Percentiles rank a stretch among this genome's conserved stretches.
Conservation (phyloP, 2,329 filamentous ascomycete species). For the Colletotrichum filicis region DNA sequence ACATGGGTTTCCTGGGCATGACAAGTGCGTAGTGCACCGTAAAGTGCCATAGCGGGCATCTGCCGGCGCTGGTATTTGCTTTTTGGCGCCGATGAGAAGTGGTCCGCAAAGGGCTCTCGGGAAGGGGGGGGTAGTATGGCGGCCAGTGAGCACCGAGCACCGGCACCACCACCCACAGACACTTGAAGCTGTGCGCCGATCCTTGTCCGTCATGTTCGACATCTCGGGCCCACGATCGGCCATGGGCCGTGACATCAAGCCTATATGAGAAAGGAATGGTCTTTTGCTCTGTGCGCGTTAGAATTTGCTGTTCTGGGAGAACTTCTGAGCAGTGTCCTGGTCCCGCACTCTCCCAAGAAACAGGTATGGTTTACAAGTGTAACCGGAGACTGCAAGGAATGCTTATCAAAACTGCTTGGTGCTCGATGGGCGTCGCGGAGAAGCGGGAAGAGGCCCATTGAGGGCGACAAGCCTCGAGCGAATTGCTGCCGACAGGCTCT, state of each 20-base stretch:
- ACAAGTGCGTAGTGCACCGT: not conserved
- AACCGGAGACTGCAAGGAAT: not conserved
- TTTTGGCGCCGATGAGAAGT: slow-evolving; percentile 23
- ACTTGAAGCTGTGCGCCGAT: slow-evolving; percentile 31
- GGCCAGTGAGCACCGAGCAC: slow-evolving; percentile 19
- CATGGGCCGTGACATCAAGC: slow-evolving; percentile 16
- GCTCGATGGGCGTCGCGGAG: slow-evolving; percentile 2
- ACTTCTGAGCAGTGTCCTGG: not conserved
- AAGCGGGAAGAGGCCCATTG: slow-evolving; percentile 7
- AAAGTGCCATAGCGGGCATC: slow-evolving; percentile 16
- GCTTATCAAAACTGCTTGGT: not conserved
- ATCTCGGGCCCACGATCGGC: slow-evolving; percentile 25
- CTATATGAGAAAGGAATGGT: slow-evolving; percentile 12
- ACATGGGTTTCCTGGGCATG: slow-evolving; percentile 6
- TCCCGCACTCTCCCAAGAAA: slow-evolving; percentile 3
- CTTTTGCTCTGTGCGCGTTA: slow-evolving; percentile 8
- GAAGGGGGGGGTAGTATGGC: not conserved
- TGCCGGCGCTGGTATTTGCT: slow-evolving; percentile 18
- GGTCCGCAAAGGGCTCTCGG: slow-evolving; percentile 2
- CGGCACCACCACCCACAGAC: slow-evolving; percentile 27
- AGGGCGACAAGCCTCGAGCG: not conserved
- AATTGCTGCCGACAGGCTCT: slow-evolving; percentile 6
- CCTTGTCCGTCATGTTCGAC: slow-evolving; percentile 27
- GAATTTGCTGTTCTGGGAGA: not conserved
- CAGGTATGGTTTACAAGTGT: not conserved